Evolutionary conservation across 805 yeast species (phyloP).

Genomic region (Wickerhamiella bombiphila): DNA sequence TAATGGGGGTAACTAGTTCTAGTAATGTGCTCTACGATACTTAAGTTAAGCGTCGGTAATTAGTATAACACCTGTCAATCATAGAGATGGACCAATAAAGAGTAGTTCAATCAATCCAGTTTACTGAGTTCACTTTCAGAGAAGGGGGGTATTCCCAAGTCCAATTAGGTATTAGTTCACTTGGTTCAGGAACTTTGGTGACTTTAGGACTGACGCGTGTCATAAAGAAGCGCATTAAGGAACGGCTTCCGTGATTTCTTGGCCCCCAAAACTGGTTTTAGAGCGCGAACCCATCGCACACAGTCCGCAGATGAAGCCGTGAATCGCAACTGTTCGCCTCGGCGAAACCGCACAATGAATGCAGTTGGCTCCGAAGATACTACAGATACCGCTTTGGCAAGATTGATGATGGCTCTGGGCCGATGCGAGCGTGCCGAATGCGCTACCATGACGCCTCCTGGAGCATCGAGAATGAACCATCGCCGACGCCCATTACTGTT

Average conservation of each 20-base stretch:
- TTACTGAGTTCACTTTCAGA: too few relatives aligned
- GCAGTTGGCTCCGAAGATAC: slow-evolving; percentile 24
- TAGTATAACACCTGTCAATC: slow-evolving; percentile 2
- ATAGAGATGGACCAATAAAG: too few relatives aligned
- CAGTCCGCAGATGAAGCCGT: slow-evolving; percentile 51
- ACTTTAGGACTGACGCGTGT: slow-evolving; percentile 1
- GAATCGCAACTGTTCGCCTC: slow-evolving; percentile 61
- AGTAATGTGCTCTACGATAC: slow-evolving; percentile 11
- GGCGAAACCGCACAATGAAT: slow-evolving; percentile 32
- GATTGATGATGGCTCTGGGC: slow-evolving; percentile 61
- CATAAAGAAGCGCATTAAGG: slow-evolving; percentile 16
- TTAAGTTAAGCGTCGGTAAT: background rate
- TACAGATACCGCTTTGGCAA: slow-evolving; percentile 48
- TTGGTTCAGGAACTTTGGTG: too few relatives aligned
- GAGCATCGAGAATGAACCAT: slow-evolving; percentile 58
- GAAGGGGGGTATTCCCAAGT: too few relatives aligned
- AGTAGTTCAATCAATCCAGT: too few relatives aligned
- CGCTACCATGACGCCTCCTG: slow-evolving; percentile 44
- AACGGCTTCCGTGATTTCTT: slow-evolving; percentile 15
- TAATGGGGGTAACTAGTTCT: slow-evolving; percentile 24
- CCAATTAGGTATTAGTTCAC: too few relatives aligned
- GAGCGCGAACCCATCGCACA: slow-evolving; percentile 38
- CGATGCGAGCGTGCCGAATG: slow-evolving; percentile 55
- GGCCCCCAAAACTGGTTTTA: slow-evolving; percentile 2
- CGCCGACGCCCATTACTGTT: slow-evolving; percentile 46